Percentiles rank a stretch among this genome's conserved stretches.
These are phyloP conservation scores for Elymus sibiricus DNA, from an alignment of 176 grass and related monocot species.

Conservation along the genomic window DNA sequence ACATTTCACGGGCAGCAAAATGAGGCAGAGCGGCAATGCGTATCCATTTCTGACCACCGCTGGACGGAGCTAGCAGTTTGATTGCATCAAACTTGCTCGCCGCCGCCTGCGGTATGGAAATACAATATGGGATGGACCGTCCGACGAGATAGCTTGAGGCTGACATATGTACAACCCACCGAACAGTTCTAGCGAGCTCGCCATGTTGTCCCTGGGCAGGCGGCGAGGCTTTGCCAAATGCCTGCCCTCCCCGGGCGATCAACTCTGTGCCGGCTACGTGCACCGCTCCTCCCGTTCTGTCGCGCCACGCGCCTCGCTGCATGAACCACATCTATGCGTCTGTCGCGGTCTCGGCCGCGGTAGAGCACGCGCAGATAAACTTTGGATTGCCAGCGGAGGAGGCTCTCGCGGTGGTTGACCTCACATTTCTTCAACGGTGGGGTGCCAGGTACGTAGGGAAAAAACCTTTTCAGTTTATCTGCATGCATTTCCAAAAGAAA, in stretches of 20 bases:
- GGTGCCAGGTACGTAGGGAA: neutral
- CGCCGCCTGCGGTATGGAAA: neutral
- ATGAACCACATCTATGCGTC: neutral
- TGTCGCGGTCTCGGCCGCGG: neutral
- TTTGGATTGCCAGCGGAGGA: neutral
- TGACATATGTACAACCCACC: conserved; percentile 10
- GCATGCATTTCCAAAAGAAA: neutral
- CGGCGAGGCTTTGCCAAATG: neutral
- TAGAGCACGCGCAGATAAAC: neutral
- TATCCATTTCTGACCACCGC: neutral
- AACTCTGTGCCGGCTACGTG: conserved; percentile 8
- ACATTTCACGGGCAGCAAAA: neutral
- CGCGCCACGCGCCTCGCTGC: conserved; percentile 28
- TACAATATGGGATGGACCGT: neutral
- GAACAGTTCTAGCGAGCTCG: neutral
- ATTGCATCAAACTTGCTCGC: neutral
- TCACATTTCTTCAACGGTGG: neutral
- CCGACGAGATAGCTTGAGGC: neutral
- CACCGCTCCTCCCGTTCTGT: neutral
- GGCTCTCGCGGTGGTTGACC: neutral
- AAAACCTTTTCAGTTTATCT: neutral
- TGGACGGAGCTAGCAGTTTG: neutral
- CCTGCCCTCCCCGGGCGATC: neutral
- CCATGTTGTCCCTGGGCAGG: neutral
- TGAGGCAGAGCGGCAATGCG: neutral